Evolutionary conservation across 257 asterid genomes (phyloP).

Genomic region (Penstemon barbatus): DNA sequence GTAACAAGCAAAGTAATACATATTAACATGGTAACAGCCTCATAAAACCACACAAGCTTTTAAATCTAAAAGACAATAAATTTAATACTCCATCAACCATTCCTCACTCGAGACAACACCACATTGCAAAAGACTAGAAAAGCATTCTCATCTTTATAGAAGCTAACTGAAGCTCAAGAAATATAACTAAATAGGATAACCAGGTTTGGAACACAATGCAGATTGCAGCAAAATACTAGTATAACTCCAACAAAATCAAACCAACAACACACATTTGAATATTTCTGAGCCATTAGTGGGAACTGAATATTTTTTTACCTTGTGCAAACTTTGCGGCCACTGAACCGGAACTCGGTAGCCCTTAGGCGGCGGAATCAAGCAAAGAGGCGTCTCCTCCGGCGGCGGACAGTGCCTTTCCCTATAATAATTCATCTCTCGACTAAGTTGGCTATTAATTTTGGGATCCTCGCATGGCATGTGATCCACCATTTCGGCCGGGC

Average conservation of each 20-base stretch:
- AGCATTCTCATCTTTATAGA: constrained; percentile 12
- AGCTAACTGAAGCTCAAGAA: constrained; percentile 17
- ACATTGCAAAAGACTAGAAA: not conserved
- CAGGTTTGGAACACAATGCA: constrained; percentile 13
- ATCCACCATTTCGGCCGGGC: constrained; percentile 80
- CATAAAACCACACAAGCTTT: not conserved
- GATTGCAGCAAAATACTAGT: not conserved
- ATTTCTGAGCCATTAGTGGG: not conserved
- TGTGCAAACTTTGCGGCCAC: constrained; percentile 95
- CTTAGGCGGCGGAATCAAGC: constrained; percentile 85
- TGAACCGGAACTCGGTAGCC: constrained; percentile 81
- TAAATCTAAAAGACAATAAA: not conserved
- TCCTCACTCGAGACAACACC: not conserved
- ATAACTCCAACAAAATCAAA: constrained; percentile 18
- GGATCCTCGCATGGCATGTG: constrained; percentile 99
- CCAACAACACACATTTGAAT: constrained; percentile 10
- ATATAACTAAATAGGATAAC: not conserved
- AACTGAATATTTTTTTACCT: constrained; percentile 41
- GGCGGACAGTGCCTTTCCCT: constrained; percentile 97
- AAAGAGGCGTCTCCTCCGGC: constrained; percentile 74
- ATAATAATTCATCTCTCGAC: constrained; percentile 92
- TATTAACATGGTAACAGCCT: not conserved
- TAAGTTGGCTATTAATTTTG: constrained; percentile 73
- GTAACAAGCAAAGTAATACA: not conserved
- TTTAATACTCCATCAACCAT: not conserved